These are phyloP conservation scores for Hansenula lynferdii DNA, from an alignment of 1,139 yeast genomes.

Conservation along the genomic window DNA sequence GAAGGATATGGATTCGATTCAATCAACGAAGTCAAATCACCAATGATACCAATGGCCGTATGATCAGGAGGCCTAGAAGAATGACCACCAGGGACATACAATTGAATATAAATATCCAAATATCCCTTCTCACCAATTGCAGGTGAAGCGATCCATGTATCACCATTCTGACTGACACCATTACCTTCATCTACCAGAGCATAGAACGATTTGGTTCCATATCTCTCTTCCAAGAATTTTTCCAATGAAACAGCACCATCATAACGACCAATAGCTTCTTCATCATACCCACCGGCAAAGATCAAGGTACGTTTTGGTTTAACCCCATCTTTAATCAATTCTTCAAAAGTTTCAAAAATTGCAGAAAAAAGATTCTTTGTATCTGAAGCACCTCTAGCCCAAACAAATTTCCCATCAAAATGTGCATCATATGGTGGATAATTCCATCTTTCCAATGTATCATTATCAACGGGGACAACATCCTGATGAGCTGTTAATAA, in stretches of 20 bases:
- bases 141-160: slow-evolving; percentile 43
- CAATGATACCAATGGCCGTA: slow-evolving; percentile 67
- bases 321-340: slow-evolving; percentile 32
- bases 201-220: slow-evolving; percentile 44
- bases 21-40: slow-evolving; percentile 43
- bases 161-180: slow-evolving; percentile 29
- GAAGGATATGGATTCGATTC: slow-evolving; percentile 47
- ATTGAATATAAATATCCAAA: slow-evolving; percentile 40
- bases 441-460: slow-evolving; percentile 55
- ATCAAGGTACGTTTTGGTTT: slow-evolving; percentile 44
- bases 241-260: slow-evolving; percentile 41
- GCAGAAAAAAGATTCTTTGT: slow-evolving; percentile 49
- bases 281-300: slow-evolving; percentile 58
- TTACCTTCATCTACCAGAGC: slow-evolving; percentile 55
- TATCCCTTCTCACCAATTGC: slow-evolving; percentile 66
- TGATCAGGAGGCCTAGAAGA: slow-evolving; percentile 67
- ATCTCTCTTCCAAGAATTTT: slow-evolving; percentile 33
- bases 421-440: slow-evolving; percentile 68
- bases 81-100: slow-evolving; percentile 65
- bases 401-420: slow-evolving; percentile 36
- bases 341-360: slow-evolving; percentile 47
- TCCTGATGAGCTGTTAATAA: slow-evolving; percentile 77
- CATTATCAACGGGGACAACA: slow-evolving; percentile 73
- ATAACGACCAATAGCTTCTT: slow-evolving; percentile 48
- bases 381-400: slow-evolving; percentile 47